Conservation (phyloP, 129 eudicot genomes). For the Flaveria bidentis region DNA sequence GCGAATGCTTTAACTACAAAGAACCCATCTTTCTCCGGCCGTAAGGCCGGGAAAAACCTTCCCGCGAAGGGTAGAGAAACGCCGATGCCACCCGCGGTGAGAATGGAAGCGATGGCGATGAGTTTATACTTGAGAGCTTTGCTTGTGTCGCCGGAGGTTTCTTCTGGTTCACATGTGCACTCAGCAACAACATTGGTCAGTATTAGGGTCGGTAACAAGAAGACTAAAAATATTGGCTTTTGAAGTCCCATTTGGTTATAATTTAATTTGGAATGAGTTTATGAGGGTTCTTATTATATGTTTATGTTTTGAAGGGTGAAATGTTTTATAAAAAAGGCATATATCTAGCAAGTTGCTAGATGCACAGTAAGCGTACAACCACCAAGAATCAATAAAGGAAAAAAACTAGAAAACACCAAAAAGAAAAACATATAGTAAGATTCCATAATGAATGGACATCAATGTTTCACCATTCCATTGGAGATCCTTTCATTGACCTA, state of each 20-base stretch:
- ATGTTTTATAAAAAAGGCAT: too few species aligned
- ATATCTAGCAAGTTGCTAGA: too few species aligned
- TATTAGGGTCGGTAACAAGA: constrained; percentile 23
- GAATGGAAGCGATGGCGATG: constrained; percentile 45
- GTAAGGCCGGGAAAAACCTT: constrained; percentile 36
- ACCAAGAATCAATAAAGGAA: too few species aligned
- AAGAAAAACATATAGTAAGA: too few species aligned
- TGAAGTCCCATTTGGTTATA: constrained; percentile 18
- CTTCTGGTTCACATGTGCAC: constrained; percentile 38
- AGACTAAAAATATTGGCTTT: not conserved
- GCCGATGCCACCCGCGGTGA: constrained; percentile 45
- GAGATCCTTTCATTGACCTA: too few species aligned
- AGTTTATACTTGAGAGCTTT: constrained; percentile 44
- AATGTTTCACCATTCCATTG: too few species aligned
- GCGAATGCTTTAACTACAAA: constrained; percentile 54
- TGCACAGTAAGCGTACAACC: too few species aligned
- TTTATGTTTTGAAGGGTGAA: too few species aligned
- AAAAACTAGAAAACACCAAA: too few species aligned
- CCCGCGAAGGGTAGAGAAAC: constrained; percentile 45
- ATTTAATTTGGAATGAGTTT: not conserved
- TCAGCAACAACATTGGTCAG: constrained; percentile 26
- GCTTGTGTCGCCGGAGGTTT: constrained; percentile 22
- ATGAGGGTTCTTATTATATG: not conserved
- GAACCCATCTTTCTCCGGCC: constrained; percentile 45
- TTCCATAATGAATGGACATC: too few species aligned